phyloP scores from a whole-genome alignment of 148 eudicot species.

The Persicaria maculosa region DNA sequence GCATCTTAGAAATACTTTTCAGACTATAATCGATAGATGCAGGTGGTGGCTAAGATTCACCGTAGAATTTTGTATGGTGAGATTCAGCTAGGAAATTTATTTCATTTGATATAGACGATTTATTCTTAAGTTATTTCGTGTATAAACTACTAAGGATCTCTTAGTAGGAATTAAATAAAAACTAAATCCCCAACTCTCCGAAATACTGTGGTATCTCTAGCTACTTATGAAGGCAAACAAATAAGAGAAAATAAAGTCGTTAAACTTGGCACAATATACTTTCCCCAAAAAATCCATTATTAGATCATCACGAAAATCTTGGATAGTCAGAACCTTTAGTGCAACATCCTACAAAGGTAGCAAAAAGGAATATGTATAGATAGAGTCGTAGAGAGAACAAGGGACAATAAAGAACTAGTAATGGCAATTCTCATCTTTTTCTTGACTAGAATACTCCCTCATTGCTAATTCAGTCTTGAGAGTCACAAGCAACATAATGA shows the following conservation, averaged over 20 bases:
- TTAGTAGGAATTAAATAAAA: not conserved
- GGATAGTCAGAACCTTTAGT: conserved; percentile 12
- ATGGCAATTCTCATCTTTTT: not conserved
- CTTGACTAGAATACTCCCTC: not conserved
- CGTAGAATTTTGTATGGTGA: not conserved
- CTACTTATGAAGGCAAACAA: not conserved
- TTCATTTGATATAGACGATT: not conserved
- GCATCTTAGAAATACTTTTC: not conserved
- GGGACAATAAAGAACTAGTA: not conserved
- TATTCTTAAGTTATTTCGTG: not conserved
- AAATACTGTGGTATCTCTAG: not conserved
- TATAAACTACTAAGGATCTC: not conserved
- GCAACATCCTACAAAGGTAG: conserved; percentile 15
- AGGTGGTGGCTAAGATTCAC: not conserved
- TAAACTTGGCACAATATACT: not conserved
- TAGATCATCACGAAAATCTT: conserved; percentile 16
- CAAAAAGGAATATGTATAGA: not conserved
- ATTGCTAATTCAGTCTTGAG: not conserved
- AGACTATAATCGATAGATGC: not conserved
- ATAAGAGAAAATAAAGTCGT: not conserved
- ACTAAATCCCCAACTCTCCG: not conserved
- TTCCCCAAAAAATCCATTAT: conserved; percentile 15
- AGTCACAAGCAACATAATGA: not conserved
- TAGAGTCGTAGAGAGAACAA: not conserved
- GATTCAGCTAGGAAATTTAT: not conserved